Percentiles rank a stretch among this genome's conserved stretches.
Evolutionary conservation across 208 protist species (phyloP).

Genomic region (Willaertia magna): DNA sequence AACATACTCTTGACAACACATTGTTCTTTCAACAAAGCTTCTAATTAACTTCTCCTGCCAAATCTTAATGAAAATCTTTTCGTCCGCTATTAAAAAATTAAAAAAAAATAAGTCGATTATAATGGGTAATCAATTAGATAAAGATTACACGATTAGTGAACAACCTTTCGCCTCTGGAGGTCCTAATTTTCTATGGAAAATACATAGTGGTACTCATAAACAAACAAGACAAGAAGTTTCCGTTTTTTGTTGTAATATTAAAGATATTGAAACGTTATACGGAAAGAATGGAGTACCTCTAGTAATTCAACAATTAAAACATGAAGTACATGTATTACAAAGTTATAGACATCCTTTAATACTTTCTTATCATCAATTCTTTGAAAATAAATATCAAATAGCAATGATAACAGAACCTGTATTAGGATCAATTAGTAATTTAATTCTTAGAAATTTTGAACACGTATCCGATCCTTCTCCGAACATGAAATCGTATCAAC

Average conservation of each 20-base stretch:
- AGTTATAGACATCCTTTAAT: background rate
- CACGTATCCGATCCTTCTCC: background rate
- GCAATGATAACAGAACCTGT: constrained; percentile 6
- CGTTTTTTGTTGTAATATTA: background rate
- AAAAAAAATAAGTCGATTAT: background rate
- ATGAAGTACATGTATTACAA: background rate
- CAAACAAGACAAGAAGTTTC: constrained; percentile 1
- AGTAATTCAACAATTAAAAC: background rate
- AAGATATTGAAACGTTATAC: background rate
- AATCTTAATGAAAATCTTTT: no score
- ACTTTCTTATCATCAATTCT: background rate
- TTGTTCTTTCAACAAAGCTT: no score
- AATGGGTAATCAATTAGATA: constrained; percentile 5
- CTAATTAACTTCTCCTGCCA: no score
- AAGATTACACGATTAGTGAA: background rate
- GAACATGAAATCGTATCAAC: background rate
- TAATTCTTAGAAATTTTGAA: background rate
- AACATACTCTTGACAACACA: no score
- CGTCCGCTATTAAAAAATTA: no score
- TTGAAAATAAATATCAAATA: background rate
- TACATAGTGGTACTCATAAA: background rate
- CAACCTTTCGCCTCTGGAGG: background rate
- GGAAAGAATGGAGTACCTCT: background rate
- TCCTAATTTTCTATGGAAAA: background rate
- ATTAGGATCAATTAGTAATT: background rate